These are phyloP conservation scores for Rhizoctonia solani DNA, from an alignment of 1,284 basidiomycete genomes.

Conservation along the genomic window DNA sequence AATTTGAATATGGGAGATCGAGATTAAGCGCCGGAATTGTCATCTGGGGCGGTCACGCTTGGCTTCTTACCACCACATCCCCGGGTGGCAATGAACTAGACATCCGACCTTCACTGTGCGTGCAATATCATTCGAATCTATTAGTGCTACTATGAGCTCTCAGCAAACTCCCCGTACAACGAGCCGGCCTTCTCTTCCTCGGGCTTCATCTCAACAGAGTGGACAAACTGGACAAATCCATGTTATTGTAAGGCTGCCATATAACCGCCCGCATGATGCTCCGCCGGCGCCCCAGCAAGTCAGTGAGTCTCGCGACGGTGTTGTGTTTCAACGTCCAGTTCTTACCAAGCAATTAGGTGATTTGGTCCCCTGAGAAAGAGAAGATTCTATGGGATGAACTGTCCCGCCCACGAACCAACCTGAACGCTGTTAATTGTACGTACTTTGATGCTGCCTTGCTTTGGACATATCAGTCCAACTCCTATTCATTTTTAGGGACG, in stretches of 20 bases:
- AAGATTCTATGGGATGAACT: slow-evolving; percentile 82
- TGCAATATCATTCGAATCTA: too few relatives aligned
- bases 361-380: slow-evolving; percentile 80
- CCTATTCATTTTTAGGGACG: slow-evolving; percentile 61
- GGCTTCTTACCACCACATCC: too few relatives aligned
- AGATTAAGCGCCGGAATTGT: background rate
- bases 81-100: too few relatives aligned
- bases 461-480: background rate
- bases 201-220: background rate
- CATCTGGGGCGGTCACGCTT: too few relatives aligned
- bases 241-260: slow-evolving; percentile 74
- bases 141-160: slow-evolving; percentile 33
- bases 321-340: slow-evolving; percentile 18
- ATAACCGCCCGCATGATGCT: slow-evolving; percentile 67
- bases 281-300: slow-evolving; percentile 66
- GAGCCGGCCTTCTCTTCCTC: slow-evolving; percentile 5
- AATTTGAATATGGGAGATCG: too few relatives aligned
- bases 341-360: slow-evolving; percentile 53
- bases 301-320: slow-evolving; percentile 44
- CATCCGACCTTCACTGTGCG: too few relatives aligned
- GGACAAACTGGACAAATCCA: slow-evolving; percentile 50
- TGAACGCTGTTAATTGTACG: slow-evolving; percentile 75
- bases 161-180: slow-evolving; percentile 19
- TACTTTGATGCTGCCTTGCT: slow-evolving; percentile 36
- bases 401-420: slow-evolving; percentile 67